Conservation (phyloP, 768 basidiomycete genomes). For the Zangia roseola region DNA sequence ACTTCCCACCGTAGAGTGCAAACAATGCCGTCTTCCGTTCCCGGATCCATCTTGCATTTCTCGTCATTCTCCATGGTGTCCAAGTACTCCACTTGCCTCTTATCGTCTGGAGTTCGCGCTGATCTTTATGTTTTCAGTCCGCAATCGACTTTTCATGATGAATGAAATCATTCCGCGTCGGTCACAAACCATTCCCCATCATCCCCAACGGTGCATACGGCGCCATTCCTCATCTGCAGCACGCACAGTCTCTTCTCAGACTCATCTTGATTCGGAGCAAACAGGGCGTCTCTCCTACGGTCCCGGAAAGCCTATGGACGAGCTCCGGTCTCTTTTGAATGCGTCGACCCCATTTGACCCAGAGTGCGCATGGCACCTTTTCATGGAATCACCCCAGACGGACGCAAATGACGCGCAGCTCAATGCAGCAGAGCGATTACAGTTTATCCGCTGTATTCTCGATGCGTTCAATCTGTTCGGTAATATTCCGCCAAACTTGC, state of each 20-base stretch:
- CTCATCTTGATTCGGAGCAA: conserved; percentile 8
- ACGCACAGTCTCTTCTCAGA: conserved; percentile 12
- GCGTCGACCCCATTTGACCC: conserved; percentile 28
- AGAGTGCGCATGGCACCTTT: conserved; percentile 42
- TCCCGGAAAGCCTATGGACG: conserved; percentile 4
- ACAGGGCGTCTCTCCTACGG: conserved; percentile 2
- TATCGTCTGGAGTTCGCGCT: conserved; percentile 1
- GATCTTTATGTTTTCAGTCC: conserved; percentile 20
- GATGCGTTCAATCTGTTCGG: conserved; percentile 11
- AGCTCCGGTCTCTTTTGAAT: conserved; percentile 22
- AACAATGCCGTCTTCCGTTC: conserved; percentile 24
- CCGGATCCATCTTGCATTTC: conserved; percentile 48
- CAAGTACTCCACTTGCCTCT: conserved; percentile 34
- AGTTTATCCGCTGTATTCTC: conserved; percentile 27
- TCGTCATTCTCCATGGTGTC: conserved; percentile 49
- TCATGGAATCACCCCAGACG: conserved; percentile 18
- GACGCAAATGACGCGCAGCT: conserved; percentile 11
- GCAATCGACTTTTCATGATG: conserved; percentile 38
- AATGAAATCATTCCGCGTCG: conserved; percentile 33
- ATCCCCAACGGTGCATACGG: conserved; percentile 19
- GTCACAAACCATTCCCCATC: conserved; percentile 11
- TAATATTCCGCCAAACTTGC: conserved; percentile 15
- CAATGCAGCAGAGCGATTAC: conserved; percentile 25
- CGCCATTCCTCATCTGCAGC: conserved; percentile 25
- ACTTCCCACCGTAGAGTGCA: conserved; percentile 27